These are phyloP conservation scores for Yamadazyma triangularis DNA, from an alignment of 1,139 yeast genomes.

Conservation along the genomic window DNA sequence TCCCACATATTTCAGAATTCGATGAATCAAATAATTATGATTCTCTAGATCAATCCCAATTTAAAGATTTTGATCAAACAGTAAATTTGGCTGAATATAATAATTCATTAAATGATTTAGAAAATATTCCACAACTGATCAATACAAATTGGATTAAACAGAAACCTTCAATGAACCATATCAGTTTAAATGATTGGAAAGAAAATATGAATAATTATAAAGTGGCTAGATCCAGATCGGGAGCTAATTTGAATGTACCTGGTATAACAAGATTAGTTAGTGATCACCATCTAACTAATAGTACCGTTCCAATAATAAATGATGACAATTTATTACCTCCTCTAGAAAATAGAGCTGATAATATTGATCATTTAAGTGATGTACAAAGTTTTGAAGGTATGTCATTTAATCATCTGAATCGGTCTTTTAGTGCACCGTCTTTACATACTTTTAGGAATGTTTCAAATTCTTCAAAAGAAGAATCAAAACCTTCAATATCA, in stretches of 20 bases:
- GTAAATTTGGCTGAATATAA: constrained; percentile 13
- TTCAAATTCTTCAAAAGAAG: constrained; percentile 5
- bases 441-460: constrained; percentile 31
- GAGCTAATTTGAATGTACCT: constrained; percentile 10
- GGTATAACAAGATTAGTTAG: constrained; percentile 12
- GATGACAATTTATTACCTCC: constrained; percentile 18
- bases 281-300: constrained; percentile 8
- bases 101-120: constrained; percentile 24
- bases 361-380: constrained; percentile 29
- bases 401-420: constrained; percentile 17
- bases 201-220: constrained; percentile 20
- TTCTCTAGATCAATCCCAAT: constrained; percentile 15
- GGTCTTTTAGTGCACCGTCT: constrained; percentile 40
- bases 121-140: constrained; percentile 24
- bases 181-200: constrained; percentile 32
- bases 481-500: constrained; percentile 1
- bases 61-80: constrained; percentile 24
- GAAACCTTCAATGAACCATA: constrained; percentile 14
- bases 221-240: constrained; percentile 19
- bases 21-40: constrained; percentile 11
- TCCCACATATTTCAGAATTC: constrained; percentile 23
- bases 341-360: constrained; percentile 15
- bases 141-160: constrained; percentile 8
- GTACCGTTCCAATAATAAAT: constrained; percentile 6
- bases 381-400: constrained; percentile 7